Evolutionary conservation across 2,329 filamentous ascomycete species (phyloP), one percentile per base, ranked within the genome.

Genomic region (Pestalotiopsis sp.): DNA sequence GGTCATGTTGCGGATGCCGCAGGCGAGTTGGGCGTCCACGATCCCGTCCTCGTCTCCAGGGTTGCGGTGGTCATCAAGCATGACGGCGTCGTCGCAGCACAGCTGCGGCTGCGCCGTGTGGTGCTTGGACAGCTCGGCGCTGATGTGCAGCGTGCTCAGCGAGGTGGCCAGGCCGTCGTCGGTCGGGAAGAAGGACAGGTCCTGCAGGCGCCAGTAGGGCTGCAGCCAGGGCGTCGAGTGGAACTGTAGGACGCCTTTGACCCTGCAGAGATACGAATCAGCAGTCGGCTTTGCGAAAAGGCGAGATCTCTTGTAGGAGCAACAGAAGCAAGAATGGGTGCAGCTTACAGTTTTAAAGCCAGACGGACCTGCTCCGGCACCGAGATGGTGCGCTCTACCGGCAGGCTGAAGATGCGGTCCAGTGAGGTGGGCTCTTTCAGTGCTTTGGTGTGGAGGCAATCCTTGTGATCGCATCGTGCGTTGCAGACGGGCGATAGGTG

Each of bases 1-100:
- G 2, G 74, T 72, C 45, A 75, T 52, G 61, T 76, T 77, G 6
- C 73, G 69, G 17, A 77, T 73, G 0, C 72, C 74, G 49, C 67
- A 72, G 0, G 65, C n/a, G 4, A 70, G 61, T 23, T 69, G 67
- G 11, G 70, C 69, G n/a, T 69, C 56, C 20, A 57, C 12, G 11
- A 63, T 27, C 27, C 66, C 68, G 4, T 70, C 67, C 31, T 52
- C 45, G 7, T 9, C 31, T 9, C 7, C 6, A 7, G 31, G 7
- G 2, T 1, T 31, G 31, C 7, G 3, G 14, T 52, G 14, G 4
- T 11, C 9, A 52, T 52, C 17, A 3, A 20, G 7, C 45, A 52
- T 52, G 6, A 52, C 20, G 45, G 45, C 45, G 17, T 52, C 45
- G 45, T 20, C 17, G 45, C 45, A 52, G 17, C 17, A n/a, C 14